Evolutionary conservation across 2,329 filamentous ascomycete genomes (phyloP).

Genomic region (Fonsecaea multimorphosa): DNA sequence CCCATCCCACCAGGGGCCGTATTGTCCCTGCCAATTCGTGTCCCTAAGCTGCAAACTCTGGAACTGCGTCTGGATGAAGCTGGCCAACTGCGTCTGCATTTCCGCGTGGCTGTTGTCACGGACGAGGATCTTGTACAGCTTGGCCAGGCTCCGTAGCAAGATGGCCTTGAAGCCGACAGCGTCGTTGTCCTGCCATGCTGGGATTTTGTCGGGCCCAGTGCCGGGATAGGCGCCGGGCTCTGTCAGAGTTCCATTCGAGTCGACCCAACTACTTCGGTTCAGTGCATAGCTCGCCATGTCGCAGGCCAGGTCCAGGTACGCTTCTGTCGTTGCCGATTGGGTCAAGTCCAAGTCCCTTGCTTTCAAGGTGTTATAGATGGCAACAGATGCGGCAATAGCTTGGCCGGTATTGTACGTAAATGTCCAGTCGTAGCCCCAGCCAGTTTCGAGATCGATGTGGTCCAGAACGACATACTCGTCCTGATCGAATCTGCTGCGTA

Average conservation of each 20-base stretch:
- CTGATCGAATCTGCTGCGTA: slow-evolving; percentile 23
- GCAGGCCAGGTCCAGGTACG: slow-evolving; percentile 29
- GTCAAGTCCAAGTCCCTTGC: background rate
- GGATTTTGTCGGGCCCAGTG: slow-evolving; percentile 10
- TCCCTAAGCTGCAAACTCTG: slow-evolving; percentile 23
- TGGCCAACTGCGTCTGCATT: slow-evolving; percentile 16
- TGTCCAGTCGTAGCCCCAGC: slow-evolving; percentile 27
- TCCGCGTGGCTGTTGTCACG: slow-evolving; percentile 15
- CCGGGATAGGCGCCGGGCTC: slow-evolving; percentile 30
- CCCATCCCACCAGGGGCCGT: slow-evolving; percentile 34
- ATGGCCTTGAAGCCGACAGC: slow-evolving; percentile 35
- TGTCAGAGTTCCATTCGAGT: slow-evolving; percentile 29
- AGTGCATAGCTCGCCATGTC: slow-evolving; percentile 29
- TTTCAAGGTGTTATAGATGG: slow-evolving; percentile 28
- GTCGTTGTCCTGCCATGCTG: slow-evolving; percentile 30
- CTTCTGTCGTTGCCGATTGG: slow-evolving; percentile 1
- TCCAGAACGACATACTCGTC: slow-evolving; percentile 28
- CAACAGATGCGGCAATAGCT: slow-evolving; percentile 31
- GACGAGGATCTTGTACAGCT: slow-evolving; percentile 25
- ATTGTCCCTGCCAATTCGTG: slow-evolving; percentile 30
- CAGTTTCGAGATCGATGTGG: slow-evolving; percentile 27
- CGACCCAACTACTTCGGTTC: slow-evolving; percentile 31
- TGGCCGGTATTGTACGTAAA: slow-evolving; percentile 37
- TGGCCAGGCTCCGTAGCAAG: slow-evolving; percentile 30
- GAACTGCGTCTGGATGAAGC: slow-evolving; percentile 29